Evolutionary conservation across 768 basidiomycete species (phyloP), one percentile per base, ranked within the genome.

Genomic region (Leccinum arenicola): DNA sequence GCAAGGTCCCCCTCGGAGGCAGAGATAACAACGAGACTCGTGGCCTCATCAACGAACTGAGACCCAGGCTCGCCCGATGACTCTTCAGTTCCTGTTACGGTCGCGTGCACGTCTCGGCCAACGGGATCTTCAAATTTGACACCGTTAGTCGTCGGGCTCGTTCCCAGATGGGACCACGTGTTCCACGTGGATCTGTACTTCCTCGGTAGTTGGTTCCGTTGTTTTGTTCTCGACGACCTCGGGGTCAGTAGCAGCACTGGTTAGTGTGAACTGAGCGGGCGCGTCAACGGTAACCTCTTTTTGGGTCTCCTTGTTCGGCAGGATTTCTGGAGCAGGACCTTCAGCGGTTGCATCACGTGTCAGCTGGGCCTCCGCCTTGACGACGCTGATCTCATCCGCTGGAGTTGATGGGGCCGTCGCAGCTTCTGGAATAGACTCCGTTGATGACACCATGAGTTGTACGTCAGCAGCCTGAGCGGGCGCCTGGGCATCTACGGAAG

Each of bases 21-120:
- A 45, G 40, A 31, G 35, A 38, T n/a, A 38, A 8, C 31, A 50
- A 33, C 36, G 25, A 33, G 6, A 10, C 23, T 45, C 54, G 40
- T 47, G 29, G 53, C 43, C 15, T 48, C 64, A 25, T 55, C 50
- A 38, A 43, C 61, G 15, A 23, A 66, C 56, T 56, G 64, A 66
- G 64, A 2, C 29, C 12, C 25, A 40, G 29, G 7, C 57, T 29
- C 61, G 27, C n/a, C 43, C 54, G 59, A 51, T 15, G 60, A 31
- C 17, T 14, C 49, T 19, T 27, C 56, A 10, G 25, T 64, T 19
- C 36, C 59, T 45, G 52, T 54, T 45, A 5, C 17, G 54, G 53
- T 25, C 45, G 48, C 19, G 19, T 54, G 57, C 23, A 17, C 55
- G 19, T 55, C 55, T 14, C 50, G 51, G 49, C 31, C n/a, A n/a